A percentile compares a stretch with the other conserved stretches of the same genome.
Evolutionary conservation across 768 basidiomycete species (phyloP).

Genomic region (Clavulina sp.): DNA sequence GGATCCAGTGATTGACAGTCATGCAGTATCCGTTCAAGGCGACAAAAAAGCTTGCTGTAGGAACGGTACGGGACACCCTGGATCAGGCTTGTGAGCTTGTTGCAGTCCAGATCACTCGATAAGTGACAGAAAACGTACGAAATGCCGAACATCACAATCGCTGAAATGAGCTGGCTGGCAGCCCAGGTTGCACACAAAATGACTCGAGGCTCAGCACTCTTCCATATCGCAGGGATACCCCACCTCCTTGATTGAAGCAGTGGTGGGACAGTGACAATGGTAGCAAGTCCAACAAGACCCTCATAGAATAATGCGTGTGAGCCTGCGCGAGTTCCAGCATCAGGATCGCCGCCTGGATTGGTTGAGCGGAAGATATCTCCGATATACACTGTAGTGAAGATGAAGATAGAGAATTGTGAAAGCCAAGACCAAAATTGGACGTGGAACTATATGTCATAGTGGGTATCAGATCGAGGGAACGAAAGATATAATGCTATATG

Average conservation of each 20-base stretch:
- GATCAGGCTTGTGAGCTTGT: conserved; percentile 5
- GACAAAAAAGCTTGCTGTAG: conserved; percentile 57
- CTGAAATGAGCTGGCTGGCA: background rate
- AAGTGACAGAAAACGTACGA: background rate
- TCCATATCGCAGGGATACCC: background rate
- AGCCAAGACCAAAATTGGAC: background rate
- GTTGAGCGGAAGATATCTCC: conserved; percentile 7
- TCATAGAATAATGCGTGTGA: conserved; percentile 1
- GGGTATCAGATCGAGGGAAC: conserved; percentile 30
- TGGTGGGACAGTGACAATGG: background rate
- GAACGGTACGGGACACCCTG: conserved; percentile 56
- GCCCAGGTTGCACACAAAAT: conserved; percentile 29
- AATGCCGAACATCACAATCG: background rate
- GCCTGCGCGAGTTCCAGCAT: conserved; percentile 2
- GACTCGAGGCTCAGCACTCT: conserved; percentile 7
- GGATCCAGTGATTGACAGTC: conserved; percentile 86
- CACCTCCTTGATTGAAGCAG: background rate
- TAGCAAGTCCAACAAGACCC: background rate
- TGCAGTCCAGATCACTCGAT: background rate
- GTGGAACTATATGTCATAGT: background rate
- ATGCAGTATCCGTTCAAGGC: conserved; percentile 72
- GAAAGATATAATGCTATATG: conserved; percentile 5
- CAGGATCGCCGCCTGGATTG: background rate
- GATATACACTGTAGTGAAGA: conserved; percentile 10
- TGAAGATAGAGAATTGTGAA: conserved; percentile 4